Base-by-base conservation (phyloP, 768 basidiomycete genomes). In the Mycena leptocephala region DNA sequence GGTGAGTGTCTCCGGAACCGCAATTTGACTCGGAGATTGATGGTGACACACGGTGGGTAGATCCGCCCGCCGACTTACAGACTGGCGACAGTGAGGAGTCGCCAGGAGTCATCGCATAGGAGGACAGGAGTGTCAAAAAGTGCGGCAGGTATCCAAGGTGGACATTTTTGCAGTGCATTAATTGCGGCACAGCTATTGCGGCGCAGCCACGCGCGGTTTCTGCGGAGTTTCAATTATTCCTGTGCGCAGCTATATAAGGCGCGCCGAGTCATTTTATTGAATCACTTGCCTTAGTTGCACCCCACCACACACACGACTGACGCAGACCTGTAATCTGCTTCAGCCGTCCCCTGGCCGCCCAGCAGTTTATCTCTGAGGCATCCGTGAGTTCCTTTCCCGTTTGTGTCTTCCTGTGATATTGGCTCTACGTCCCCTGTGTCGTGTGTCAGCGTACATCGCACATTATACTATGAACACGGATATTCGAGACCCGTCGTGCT, bases 321-420 rank as follows among this genome's bases (percentile, higher is more conserved):
- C 63, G 75, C 75, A 76, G 75, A 71, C 33, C 51, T 7, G 20
- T 56, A 48, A 41, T 66, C 75, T 66, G 63, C 70, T 5, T 71
- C 75, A 71, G 75, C 69, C 74, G 74, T 65, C 62, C 65, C 46
- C 73, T 74, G 65, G 63, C 61, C 43, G 70, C 68, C 68, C 62
- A 75, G 74, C 41, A 75, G 69, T 64, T 33, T 41, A 70, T 70
- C 73, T 74, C 61, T 70, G 74, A 70, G 74, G 68, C 69, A 76
- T 71, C 63, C 64, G 74, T 75, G 74, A 75, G 74, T 75, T 18
- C 62, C 62, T 33, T 43, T 69, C 58, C 74, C 69, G 28, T 70
- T 70, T 35, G 62, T 70, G 58, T 70, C 64, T 66, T 63, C 67
- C 26, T 55, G 74, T 51, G 53, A 59, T 75, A 75, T 64, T 51